phyloP scores from a whole-genome alignment of 805 yeast species.

The Yamadazyma insecticola region DNA sequence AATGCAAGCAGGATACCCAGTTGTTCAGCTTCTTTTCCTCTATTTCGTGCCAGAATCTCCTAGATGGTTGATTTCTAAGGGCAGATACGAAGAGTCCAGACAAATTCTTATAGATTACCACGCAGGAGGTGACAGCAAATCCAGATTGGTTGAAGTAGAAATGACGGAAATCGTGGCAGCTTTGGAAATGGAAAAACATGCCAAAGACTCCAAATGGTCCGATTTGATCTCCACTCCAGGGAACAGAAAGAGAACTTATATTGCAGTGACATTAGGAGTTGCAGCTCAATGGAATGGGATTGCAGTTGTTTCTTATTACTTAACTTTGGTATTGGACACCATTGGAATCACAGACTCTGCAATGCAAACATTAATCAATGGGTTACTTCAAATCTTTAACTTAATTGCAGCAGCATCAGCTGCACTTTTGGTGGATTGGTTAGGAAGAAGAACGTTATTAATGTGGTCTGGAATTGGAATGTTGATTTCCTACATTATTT shows the following conservation, averaged over 20 bases:
- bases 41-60: constrained; percentile 47
- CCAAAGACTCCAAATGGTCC: constrained; percentile 26
- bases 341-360: constrained; percentile 14
- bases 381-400: constrained; percentile 11
- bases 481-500: constrained; percentile 19
- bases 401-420: constrained; percentile 15
- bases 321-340: constrained; percentile 10
- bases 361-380: constrained; percentile 11
- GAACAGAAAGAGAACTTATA: constrained; percentile 38
- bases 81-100: constrained; percentile 25
- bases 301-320: constrained; percentile 35
- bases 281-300: constrained; percentile 45
- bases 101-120: constrained; percentile 2
- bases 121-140: constrained; percentile 5
- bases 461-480: constrained; percentile 22
- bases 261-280: constrained; percentile 20
- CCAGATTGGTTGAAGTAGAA: constrained; percentile 23
- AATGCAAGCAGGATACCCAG: constrained; percentile 46
- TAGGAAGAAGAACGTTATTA: constrained; percentile 27
- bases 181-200: constrained; percentile 35
- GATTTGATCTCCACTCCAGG: constrained; percentile 36
- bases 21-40: constrained; percentile 34
- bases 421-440: constrained; percentile 15
- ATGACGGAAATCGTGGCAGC: constrained; percentile 35
- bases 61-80: constrained; percentile 36